Evolutionary conservation across 164 flowering plant genomes (phyloP), one percentile per base, ranked within the genome.

Genomic region (Buxus sempervirens): DNA sequence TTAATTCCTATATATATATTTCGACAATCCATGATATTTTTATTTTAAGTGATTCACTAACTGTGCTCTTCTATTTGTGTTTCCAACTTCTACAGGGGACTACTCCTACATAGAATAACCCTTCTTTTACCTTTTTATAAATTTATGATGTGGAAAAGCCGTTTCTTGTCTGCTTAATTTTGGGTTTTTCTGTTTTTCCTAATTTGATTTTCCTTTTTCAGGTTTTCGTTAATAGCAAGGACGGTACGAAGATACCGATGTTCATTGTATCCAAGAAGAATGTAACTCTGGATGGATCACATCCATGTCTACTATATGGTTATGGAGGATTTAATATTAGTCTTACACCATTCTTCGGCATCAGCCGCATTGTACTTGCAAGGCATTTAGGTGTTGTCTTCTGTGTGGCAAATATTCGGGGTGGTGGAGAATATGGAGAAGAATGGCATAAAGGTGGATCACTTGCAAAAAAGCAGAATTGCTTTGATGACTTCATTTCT

Each of bases 341-440:
- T 69, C 26, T 96, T n/a, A 93, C 96, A 27, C 98, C 99, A 54
- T 84, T 79, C 20, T 96, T 96, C 70, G 82, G 84, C 63, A 86
- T 84, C 28, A 79, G 80, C 59, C 96, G 95, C 23, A 88, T 75
- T 67, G 80, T 90, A 57, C 88, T 91, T 22, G 67, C 78, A 22
- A 87, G 81, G 78, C 83, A 96, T 80, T 77, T 93, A 60, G 97
- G 90, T 60, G 81, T 76, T 53, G 85, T 96, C n/a, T 82, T 67
- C 75, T 93, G 96, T 83, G 70, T 90, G 54, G 99, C 98, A 54
- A 96, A 93, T 73, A 91, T 93, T 22, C 96, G 99, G 62, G 99
- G 99, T 64, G 99, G 99, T 73, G 99, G 99, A 48, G 99, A 96
- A 72, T 93, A 96, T 76, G 99, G 99, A 59, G 96, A 93, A 79